Base-by-base conservation (phyloP, 176 grass and related monocot species). In the Stipa capillata region DNA sequence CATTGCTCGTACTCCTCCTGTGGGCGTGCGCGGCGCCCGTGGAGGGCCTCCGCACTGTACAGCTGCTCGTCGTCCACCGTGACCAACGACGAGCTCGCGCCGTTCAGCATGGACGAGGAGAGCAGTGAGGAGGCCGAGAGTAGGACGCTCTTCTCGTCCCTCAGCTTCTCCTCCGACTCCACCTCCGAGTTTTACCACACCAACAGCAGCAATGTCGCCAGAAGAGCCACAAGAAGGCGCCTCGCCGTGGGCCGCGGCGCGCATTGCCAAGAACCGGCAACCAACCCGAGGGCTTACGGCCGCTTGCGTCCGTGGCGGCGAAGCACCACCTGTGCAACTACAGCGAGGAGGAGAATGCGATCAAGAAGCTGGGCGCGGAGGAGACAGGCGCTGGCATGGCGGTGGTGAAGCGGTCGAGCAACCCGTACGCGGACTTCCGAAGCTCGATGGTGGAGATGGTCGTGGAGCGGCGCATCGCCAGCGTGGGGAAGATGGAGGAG, bases 391-490 rank as follows among this genome's bases (percentile, higher is more conserved):
- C 29, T 1, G 85, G 83, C 67, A 65, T 73, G 31, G 89, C 92
- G 3, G 89, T 98, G 49, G 95, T 98, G 68, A 98, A 94, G 85
- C 85, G 77, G 6, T 93, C 95, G 24, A 88, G 85, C 56, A 86
- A 98, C 57, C 95, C 95, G 8, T 98, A 92, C 64, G 37, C 75
- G 64, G 95, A 98, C 44, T 98, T 98, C 87, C 86, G 90, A 69
- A 89, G 89, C 55, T 98, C 95, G 40, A 98, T 98, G 95, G 92
- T 89, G 71, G 95, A 98, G 83, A 98, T 98, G 95, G 83, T 98
- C 43, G 74, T 90, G 79, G 90, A 92, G 74, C 76, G 73, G 47
- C 75, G 68, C 49, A 64, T 94, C 85, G 27, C 74, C 54, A 85
- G 73, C 82, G 81, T 83, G 57, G 80, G 45, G 25, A 72, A 81